These are phyloP conservation scores for Omphalea diandra DNA, from an alignment of 441 rosid species.

Conservation along the genomic window DNA sequence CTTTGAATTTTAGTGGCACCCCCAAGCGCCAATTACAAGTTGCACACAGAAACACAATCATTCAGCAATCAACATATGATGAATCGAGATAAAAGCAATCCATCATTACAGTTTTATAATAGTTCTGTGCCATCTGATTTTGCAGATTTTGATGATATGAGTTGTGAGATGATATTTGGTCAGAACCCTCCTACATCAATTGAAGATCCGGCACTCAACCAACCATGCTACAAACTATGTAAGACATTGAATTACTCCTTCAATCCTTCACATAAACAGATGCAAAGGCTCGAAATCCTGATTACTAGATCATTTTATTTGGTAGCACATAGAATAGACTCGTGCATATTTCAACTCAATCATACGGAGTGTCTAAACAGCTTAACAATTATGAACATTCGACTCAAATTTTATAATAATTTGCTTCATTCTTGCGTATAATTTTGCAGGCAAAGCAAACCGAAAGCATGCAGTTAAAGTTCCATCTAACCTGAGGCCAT, in stretches of 20 bases:
- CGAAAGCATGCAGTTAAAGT: slow-evolving; percentile 51
- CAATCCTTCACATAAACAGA: not conserved
- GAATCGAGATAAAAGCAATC: slow-evolving; percentile 3
- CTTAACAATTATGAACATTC: not conserved
- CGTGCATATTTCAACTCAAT: too few species aligned
- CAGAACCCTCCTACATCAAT: slow-evolving; percentile 62
- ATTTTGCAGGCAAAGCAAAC: slow-evolving; percentile 66
- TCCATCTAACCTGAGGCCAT: slow-evolving; percentile 27
- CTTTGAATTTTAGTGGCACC: slow-evolving; percentile 21
- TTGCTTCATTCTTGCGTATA: slow-evolving; percentile 10
- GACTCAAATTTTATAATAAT: not conserved
- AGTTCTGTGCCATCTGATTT: slow-evolving; percentile 16
- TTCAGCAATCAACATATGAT: slow-evolving; percentile 1
- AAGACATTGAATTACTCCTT: slow-evolving; percentile 24
- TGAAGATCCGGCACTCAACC: slow-evolving; percentile 80
- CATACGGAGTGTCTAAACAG: not conserved
- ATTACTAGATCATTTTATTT: not conserved
- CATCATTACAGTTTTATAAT: not conserved
- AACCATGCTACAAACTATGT: slow-evolving; percentile 89
- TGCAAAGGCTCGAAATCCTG: not conserved
- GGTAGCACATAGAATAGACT: not conserved
- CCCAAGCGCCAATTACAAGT: slow-evolving; percentile 29
- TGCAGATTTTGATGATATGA: slow-evolving; percentile 94
- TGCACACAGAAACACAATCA: slow-evolving; percentile 1
- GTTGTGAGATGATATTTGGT: slow-evolving; percentile 93